Base-by-base conservation (phyloP, 306 rosid species). In the Canavalia ensiformis region DNA sequence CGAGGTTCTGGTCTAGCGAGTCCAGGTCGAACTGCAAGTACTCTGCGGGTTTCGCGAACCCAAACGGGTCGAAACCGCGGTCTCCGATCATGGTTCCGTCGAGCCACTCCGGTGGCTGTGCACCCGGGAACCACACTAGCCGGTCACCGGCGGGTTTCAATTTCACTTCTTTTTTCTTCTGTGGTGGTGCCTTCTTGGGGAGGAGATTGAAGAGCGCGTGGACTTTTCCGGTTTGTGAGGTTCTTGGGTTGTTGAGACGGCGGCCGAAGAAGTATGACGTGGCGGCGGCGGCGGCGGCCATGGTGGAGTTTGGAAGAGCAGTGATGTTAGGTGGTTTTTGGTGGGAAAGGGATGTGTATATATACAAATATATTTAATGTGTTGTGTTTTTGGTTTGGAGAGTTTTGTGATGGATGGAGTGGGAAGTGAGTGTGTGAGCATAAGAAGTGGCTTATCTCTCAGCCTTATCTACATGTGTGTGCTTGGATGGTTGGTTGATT, bases 1-100 rank as follows among this genome's bases (percentile, higher is more conserved):
- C 92, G 75, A 93, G 74, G 69, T 93, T 93, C 91, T 91, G 97
- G 86, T 93, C 97, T 83, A 93, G 75, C 13, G 89, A 86, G 77
- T 93, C 98, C 57, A 83, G 67, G 2, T 91, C 98, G 62, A 18
- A 94, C 81, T 94, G 97, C 56, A 94, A 56, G 74, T 90, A 94
- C 89, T 94, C 94, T 0, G 88, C 93, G 0, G 98, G 98, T 28
- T 82, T 93, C 1, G 86, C 88, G 0, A 93, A 41, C 47, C 94
- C 92, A 0, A 93, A 77, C 0, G 93, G 98, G 41, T 93, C 97
- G 44, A 91, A 93, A 8, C 98, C 94, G 1, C 92, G 85, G 81
- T 91, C 98, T 0, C 95, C 94, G 18, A 90, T 76, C 84, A 85
- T 7, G 7, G 88, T 49, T 0, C 97, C 95, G 65, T 91, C 95